Conservation (phyloP, 768 basidiomycete genomes). For the Arthromyces matolae region DNA sequence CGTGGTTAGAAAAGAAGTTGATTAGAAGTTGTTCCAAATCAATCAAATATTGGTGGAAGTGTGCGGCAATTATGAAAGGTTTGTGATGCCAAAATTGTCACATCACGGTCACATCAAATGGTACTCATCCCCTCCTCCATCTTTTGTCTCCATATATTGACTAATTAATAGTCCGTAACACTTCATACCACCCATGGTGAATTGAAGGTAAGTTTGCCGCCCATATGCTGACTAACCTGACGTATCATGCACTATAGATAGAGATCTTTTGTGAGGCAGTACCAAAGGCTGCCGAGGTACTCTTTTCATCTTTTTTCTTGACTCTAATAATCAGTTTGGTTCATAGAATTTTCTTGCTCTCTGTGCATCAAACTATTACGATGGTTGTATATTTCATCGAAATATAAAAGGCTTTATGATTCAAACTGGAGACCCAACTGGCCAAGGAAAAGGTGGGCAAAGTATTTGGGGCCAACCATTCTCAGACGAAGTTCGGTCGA, state of each 20-base stretch:
- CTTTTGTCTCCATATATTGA: constrained; percentile 11
- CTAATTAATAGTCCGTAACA: constrained; percentile 73
- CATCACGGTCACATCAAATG: constrained; percentile 23
- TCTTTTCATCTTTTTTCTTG: constrained; percentile 8
- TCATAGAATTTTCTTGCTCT: constrained; percentile 91
- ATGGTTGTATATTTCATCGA: constrained; percentile 84
- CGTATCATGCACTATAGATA: constrained; percentile 52
- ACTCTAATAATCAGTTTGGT: constrained; percentile 7
- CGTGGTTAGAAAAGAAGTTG: constrained; percentile 22
- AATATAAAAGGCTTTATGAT: constrained; percentile 97
- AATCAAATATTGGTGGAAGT: constrained; percentile 12
- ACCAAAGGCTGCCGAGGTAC: constrained; percentile 90
- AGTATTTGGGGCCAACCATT: constrained; percentile 95
- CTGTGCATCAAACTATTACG: constrained; percentile 85
- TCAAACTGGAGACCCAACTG: constrained; percentile 87
- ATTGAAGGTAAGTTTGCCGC: constrained; percentile 66
- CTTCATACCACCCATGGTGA: constrained; percentile 93
- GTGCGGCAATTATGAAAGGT: constrained; percentile 10
- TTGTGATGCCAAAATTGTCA: constrained; percentile 15
- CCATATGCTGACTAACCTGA: background rate
- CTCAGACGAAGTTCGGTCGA: constrained; percentile 88
- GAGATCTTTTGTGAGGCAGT: constrained; percentile 97
- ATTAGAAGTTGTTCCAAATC: constrained; percentile 16
- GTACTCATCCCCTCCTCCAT: constrained; percentile 15
- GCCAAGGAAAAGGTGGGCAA: constrained; percentile 94